phyloP scores from a whole-genome alignment of 495 filamentous ascomycete genomes.

The Lentithecium fluviatile region DNA sequence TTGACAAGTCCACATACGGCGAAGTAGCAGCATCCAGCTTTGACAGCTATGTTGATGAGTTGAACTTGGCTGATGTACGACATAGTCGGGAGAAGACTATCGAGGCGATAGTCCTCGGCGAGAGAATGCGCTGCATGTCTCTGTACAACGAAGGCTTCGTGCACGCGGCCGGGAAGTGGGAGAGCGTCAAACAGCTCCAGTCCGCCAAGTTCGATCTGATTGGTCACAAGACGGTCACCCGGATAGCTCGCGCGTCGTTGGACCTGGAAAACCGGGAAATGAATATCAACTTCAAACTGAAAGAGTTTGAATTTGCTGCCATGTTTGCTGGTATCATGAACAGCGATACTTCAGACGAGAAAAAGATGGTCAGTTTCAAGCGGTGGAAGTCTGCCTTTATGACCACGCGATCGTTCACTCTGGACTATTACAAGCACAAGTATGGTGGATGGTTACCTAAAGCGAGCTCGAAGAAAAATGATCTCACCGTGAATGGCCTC shows the following conservation, averaged over 20 bases:
- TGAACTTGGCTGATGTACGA: conserved; percentile 75
- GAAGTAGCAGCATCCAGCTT: conserved; percentile 76
- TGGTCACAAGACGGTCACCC: conserved; percentile 66
- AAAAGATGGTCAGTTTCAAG: conserved; percentile 76
- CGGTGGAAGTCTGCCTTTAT: conserved; percentile 74
- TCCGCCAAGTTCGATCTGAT: conserved; percentile 69
- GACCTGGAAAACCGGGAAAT: conserved; percentile 70
- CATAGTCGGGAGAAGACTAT: conserved; percentile 85
- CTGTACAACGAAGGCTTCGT: conserved; percentile 90
- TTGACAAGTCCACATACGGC: conserved; percentile 79
- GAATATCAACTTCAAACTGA: conserved; percentile 64
- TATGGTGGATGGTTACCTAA: conserved; percentile 96
- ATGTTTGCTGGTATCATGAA: conserved; percentile 86
- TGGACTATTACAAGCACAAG: conserved; percentile 74
- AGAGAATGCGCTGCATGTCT: conserved; percentile 74
- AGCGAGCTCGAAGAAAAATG: conserved; percentile 86
- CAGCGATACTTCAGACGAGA: conserved; percentile 68
- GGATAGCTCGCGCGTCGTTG: conserved; percentile 76
- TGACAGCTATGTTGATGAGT: conserved; percentile 70
- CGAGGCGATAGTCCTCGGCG: conserved; percentile 82
- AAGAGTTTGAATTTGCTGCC: conserved; percentile 86
- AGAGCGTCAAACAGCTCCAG: conserved; percentile 64
- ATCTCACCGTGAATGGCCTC: conserved; percentile 78
- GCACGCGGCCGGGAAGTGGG: conserved; percentile 88
- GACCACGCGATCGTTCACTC: conserved; percentile 69